phyloP scores from a whole-genome alignment of 164 flowering plant species.

The Saururus chinensis region DNA sequence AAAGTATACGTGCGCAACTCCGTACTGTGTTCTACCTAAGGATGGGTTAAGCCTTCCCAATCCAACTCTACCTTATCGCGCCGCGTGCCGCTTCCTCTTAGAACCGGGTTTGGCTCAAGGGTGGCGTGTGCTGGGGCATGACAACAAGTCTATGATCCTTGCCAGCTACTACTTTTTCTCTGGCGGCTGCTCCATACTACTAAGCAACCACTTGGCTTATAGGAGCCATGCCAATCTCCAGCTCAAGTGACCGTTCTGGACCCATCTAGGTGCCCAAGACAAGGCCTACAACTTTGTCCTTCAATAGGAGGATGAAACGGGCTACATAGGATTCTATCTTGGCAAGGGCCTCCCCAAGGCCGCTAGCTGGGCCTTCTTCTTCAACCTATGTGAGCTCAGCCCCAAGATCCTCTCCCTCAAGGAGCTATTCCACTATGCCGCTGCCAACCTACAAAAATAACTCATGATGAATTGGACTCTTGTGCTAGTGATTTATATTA shows the following conservation, averaged over 20 bases:
- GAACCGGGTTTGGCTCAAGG: too few relatives aligned
- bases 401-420: conserved; percentile 38
- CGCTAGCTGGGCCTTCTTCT: conserved; percentile 34
- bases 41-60: too few relatives aligned
- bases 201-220: conserved; percentile 4
- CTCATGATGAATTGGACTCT: too few relatives aligned
- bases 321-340: conserved; percentile 4
- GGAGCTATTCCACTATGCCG: conserved; percentile 10
- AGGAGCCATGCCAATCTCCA: conserved; percentile 1
- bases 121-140: too few relatives aligned
- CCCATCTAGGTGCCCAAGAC: conserved; percentile 8
- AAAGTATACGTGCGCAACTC: too few relatives aligned
- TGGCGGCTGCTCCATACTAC: conserved; percentile 10
- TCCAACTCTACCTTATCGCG: too few relatives aligned
- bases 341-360: conserved; percentile 34
- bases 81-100: too few relatives aligned
- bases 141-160: conserved; percentile 7
- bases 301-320: conserved; percentile 5
- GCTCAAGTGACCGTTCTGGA: conserved; percentile 6
- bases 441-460: too few relatives aligned
- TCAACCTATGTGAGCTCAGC: conserved; percentile 27
- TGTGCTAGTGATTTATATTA: too few relatives aligned
- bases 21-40: too few relatives aligned
- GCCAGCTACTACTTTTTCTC: conserved; percentile 9
- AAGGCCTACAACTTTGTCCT: conserved; percentile 7